Evolutionary conservation across 176 grass and related monocot genomes (phyloP), one percentile per base, ranked within the genome.

Genomic region (Bromus sterilis): DNA sequence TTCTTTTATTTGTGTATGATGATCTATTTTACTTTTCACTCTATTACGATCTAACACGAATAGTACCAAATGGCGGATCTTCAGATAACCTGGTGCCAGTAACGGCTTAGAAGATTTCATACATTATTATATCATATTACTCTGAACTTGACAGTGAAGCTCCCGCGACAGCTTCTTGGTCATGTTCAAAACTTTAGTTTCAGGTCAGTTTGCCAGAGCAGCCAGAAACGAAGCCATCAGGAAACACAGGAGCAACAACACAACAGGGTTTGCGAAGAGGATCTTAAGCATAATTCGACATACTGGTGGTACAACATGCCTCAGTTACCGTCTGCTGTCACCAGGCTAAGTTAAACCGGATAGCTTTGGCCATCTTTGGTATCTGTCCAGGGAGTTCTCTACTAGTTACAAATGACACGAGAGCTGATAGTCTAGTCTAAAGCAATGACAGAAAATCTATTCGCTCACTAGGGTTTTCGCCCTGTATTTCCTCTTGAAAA

Each of bases 401-500:
- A 84, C 58, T 56, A 53, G 71, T 48, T 76, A 77, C 59, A 66
- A 31, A 51, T 49, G 70, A 30, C 70, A 73, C 21, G 32, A 1
- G 8, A 65, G 40, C 11, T 57, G 35, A 42, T 5, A 14, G 48
- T n/a, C 49, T 24, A 71, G 25, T 25, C 43, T 66, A 55, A 57
- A 15, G 20, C 3, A 55, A 12, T 21, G 21, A 20, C n/a, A 69
- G 35, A 35, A n/a, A 67, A 24, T 0, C 59, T 76, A 80, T 30
- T 31, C 69, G 1, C 21, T 78, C 29, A 20, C 44, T 30, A 46
- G 6, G 65, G 32, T 78, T 67, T 80, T 88, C 6, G 85, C 85
- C 31, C 43, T 88, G 78, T 88, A 61, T 83, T 82, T 91, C 84
- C 88, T 91, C 78, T 94, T 94, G 82, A 94, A 94, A 57, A 94